phyloP scores from a whole-genome alignment of 1,284 basidiomycete species.

The Apiotrichum sp. region DNA sequence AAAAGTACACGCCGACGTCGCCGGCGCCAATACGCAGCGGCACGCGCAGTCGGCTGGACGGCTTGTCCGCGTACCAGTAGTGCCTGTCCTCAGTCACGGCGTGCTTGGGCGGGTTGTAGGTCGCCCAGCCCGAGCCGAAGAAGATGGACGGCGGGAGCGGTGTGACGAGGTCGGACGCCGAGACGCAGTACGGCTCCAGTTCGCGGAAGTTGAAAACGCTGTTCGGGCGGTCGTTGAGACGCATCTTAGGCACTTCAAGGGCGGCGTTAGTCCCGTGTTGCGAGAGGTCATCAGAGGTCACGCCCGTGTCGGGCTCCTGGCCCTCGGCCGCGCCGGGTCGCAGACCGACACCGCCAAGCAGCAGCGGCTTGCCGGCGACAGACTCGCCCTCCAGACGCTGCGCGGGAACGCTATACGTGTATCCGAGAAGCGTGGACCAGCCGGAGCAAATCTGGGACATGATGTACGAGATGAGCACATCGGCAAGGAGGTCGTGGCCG shows the following conservation, averaged over 20 bases:
- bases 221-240: constrained; percentile 66
- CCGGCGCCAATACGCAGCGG: constrained; percentile 44
- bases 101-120: constrained; percentile 59
- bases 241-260: constrained; percentile 59
- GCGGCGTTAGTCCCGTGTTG: constrained; percentile 42
- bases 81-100: constrained; percentile 56
- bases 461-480: constrained; percentile 79
- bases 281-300: constrained; percentile 18
- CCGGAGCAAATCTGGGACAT: constrained; percentile 77
- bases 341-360: constrained; percentile 43
- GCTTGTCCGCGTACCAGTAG: constrained; percentile 70
- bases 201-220: constrained; percentile 65
- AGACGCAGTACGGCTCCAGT: constrained; percentile 79
- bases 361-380: constrained; percentile 3
- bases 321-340: constrained; percentile 35
- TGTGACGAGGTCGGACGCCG: constrained; percentile 89
- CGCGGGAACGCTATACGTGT: constrained; percentile 54
- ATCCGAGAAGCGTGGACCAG: constrained; percentile 69
- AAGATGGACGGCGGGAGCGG: constrained; percentile 83
- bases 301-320: constrained; percentile 28
- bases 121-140: constrained; percentile 80
- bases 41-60: constrained; percentile 41
- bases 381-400: constrained; percentile 7
- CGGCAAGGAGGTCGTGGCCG: constrained; percentile 78
- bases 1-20: constrained; percentile 49